Conservation (phyloP, 129 eudicot species). For the Ambrosia trifida region DNA sequence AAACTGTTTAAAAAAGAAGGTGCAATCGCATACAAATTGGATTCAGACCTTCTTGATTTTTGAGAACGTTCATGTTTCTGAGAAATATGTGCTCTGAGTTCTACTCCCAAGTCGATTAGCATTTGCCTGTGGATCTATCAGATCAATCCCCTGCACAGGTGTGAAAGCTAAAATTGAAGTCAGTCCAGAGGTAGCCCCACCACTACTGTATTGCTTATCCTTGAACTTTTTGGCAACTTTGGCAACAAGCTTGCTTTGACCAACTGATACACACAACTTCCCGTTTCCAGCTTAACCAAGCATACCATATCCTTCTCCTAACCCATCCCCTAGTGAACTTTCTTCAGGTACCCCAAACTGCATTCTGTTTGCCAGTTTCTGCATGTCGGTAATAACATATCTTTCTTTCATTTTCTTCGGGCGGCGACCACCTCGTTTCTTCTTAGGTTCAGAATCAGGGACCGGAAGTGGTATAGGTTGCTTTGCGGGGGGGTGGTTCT, state of each 20-base stretch:
- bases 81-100: slow-evolving; percentile 89
- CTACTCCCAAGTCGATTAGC: slow-evolving; percentile 89
- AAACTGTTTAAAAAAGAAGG: slow-evolving; percentile 11
- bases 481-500: slow-evolving; percentile 98
- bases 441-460: slow-evolving; percentile 97
- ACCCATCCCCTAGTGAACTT: slow-evolving; percentile 93
- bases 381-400: slow-evolving; percentile 33
- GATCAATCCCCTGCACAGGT: slow-evolving; percentile 94
- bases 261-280: slow-evolving; percentile 79
- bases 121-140: slow-evolving; percentile 83
- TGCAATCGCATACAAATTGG: background rate
- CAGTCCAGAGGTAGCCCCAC: slow-evolving; percentile 88
- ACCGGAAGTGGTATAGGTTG: slow-evolving; percentile 98
- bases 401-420: slow-evolving; percentile 88
- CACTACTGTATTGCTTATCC: slow-evolving; percentile 57
- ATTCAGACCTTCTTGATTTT: slow-evolving; percentile 68
- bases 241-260: slow-evolving; percentile 84
- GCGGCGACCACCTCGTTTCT: slow-evolving; percentile 92
- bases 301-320: slow-evolving; percentile 94
- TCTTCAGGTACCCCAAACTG: slow-evolving; percentile 95
- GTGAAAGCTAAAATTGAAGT: slow-evolving; percentile 93
- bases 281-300: slow-evolving; percentile 92
- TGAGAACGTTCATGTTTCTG: slow-evolving; percentile 93
- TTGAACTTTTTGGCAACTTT: slow-evolving; percentile 96
- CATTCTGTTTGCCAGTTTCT: slow-evolving; percentile 95